A percentile compares a stretch with the other conserved stretches of the same genome.
phyloP scores from a whole-genome alignment of 31 red algal species.

The Asparagopsis taxiformis region DNA sequence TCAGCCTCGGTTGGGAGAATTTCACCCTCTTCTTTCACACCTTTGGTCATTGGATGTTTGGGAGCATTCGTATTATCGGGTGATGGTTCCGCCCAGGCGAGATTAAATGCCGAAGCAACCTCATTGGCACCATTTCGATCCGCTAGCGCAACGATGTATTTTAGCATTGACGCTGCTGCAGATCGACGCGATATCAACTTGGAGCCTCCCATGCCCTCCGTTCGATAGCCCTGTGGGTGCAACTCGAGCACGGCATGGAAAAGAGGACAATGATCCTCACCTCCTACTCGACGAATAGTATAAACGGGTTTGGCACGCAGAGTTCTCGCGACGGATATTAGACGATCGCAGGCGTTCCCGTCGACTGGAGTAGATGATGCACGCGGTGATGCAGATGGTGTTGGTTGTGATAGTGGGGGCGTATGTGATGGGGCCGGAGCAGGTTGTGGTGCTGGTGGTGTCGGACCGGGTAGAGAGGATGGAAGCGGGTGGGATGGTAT shows the following conservation, averaged over 20 bases:
- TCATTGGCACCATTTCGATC: background rate
- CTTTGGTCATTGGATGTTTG: too few species aligned
- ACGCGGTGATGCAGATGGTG: too few species aligned
- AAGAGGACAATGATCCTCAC: constrained; percentile 37
- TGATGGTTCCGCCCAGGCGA: background rate
- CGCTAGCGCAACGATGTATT: constrained; percentile 4
- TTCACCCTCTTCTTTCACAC: too few species aligned
- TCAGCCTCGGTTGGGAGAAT: too few species aligned
- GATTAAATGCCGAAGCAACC: background rate
- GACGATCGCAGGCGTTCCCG: constrained; percentile 12
- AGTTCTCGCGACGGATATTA: constrained; percentile 2
- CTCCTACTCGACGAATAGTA: constrained; percentile 20
- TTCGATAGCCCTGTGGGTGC: constrained; percentile 23
- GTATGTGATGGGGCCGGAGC: too few species aligned
- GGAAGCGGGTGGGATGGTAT: too few species aligned
- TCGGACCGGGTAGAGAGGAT: too few species aligned
- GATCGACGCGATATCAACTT: constrained; percentile 24
- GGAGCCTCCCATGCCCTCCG: constrained; percentile 14
- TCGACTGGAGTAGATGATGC: background rate
- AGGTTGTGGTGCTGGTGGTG: too few species aligned
- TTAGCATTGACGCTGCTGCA: constrained; percentile 26
- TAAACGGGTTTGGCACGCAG: constrained; percentile 13
- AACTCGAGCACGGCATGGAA: constrained; percentile 26
- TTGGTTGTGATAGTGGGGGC: too few species aligned
- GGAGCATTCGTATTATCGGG: too few species aligned